A percentile compares a stretch with the other conserved stretches of the same genome.
These are phyloP conservation scores for Rhizopus arrhizus DNA, from an alignment of 371 early-diverging fungal species.

Conservation along the genomic window DNA sequence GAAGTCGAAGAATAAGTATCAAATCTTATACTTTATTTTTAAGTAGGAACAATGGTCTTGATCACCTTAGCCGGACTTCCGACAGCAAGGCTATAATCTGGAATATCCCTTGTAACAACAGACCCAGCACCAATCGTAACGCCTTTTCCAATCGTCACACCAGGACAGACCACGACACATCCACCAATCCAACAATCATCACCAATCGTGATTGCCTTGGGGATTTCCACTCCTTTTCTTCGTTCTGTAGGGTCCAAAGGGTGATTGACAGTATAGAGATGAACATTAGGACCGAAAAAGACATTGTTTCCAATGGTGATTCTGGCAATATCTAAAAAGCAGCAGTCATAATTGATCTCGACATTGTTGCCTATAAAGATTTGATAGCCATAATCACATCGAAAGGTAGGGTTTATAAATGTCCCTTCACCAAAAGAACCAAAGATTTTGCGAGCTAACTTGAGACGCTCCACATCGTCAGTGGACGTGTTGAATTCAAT, in stretches of 20 bases:
- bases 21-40: background rate
- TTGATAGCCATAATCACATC: conserved; percentile 76
- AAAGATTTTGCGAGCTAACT: conserved; percentile 53
- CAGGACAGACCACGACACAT: conserved; percentile 71
- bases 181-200: conserved; percentile 78
- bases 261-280: conserved; percentile 78
- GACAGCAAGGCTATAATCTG: conserved; percentile 69
- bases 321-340: conserved; percentile 67
- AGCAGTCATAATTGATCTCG: conserved; percentile 70
- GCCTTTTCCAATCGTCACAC: conserved; percentile 84
- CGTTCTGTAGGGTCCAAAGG: conserved; percentile 60
- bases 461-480: conserved; percentile 30
- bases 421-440: conserved; percentile 53
- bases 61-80: conserved; percentile 85
- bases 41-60: conserved; percentile 11
- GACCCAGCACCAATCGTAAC: conserved; percentile 59
- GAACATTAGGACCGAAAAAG: conserved; percentile 78
- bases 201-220: conserved; percentile 54
- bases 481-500: conserved; percentile 45
- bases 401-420: conserved; percentile 66
- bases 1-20: too few species aligned
- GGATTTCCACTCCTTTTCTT: conserved; percentile 27
- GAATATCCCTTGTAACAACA: conserved; percentile 81
- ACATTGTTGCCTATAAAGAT: conserved; percentile 67
- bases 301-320: conserved; percentile 70